phyloP scores from a whole-genome alignment of 805 yeast species.

The Candida boleticola region DNA sequence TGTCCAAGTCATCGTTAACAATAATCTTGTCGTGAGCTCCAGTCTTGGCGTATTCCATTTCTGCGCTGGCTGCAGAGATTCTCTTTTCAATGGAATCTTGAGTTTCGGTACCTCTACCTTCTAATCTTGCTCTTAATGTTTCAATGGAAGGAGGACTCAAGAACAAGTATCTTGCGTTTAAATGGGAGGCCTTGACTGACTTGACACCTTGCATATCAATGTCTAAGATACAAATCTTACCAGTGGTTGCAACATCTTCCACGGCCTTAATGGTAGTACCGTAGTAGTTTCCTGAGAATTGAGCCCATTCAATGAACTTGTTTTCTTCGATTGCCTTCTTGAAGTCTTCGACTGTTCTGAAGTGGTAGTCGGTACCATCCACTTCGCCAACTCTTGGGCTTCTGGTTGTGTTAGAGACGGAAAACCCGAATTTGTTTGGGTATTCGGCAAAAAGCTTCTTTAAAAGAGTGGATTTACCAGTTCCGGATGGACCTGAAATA shows the following conservation, averaged over 20 bases:
- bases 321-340: slow-evolving; percentile 67
- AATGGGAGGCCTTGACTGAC: slow-evolving; percentile 76
- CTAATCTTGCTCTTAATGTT: slow-evolving; percentile 68
- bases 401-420: slow-evolving; percentile 92
- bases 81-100: slow-evolving; percentile 81
- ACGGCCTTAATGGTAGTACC: slow-evolving; percentile 92
- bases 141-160: slow-evolving; percentile 92
- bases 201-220: slow-evolving; percentile 99
- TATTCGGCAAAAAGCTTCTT: slow-evolving; percentile 86
- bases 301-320: slow-evolving; percentile 95
- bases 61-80: slow-evolving; percentile 81
- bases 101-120: slow-evolving; percentile 94
- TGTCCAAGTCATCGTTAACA: slow-evolving; percentile 89
- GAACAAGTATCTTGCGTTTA: slow-evolving; percentile 84
- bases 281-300: slow-evolving; percentile 95
- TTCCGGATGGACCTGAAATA: slow-evolving; percentile 94
- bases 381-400: slow-evolving; percentile 88
- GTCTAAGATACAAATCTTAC: slow-evolving; percentile 85
- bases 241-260: slow-evolving; percentile 59
- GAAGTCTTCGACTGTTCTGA: slow-evolving; percentile 77
- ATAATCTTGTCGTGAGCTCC: slow-evolving; percentile 91
- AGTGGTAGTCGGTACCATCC: slow-evolving; percentile 87
- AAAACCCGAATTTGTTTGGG: slow-evolving; percentile 89
- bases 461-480: slow-evolving; percentile 93
- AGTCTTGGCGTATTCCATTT: slow-evolving; percentile 81